These are phyloP conservation scores for Aspergillus asperescens DNA, from an alignment of 495 filamentous ascomycete genomes.

Conservation along the genomic window DNA sequence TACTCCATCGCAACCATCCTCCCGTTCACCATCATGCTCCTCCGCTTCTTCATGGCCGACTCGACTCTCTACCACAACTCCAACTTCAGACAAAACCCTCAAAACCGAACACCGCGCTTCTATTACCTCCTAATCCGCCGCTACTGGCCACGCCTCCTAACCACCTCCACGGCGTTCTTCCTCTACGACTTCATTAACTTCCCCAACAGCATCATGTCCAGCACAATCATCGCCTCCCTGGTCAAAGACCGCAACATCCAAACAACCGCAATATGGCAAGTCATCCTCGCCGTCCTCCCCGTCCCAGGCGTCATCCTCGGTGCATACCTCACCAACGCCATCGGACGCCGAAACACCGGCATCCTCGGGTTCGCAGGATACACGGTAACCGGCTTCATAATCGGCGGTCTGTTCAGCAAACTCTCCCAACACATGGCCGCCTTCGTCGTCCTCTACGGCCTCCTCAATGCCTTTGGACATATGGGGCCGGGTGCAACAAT, in stretches of 20 bases:
- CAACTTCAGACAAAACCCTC: constrained; percentile 21
- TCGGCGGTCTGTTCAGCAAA: constrained; percentile 26
- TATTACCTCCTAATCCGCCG: constrained; percentile 26
- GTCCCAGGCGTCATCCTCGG: constrained; percentile 34
- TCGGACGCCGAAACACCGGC: constrained; percentile 32
- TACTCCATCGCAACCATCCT: constrained; percentile 33
- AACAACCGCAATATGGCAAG: constrained; percentile 34
- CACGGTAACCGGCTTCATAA: constrained; percentile 32
- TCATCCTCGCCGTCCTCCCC: constrained; percentile 32
- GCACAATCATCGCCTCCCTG: constrained; percentile 35
- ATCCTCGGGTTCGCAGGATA: constrained; percentile 32
- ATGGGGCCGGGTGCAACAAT: constrained; percentile 36
- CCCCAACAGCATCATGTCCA: constrained; percentile 36
- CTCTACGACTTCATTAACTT: constrained; percentile 38
- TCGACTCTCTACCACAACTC: constrained; percentile 30
- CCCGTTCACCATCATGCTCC: constrained; percentile 25
- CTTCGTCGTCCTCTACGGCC: constrained; percentile 36
- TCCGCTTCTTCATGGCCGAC: constrained; percentile 33
- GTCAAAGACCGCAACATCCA: constrained; percentile 29
- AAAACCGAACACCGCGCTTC: constrained; percentile 18
- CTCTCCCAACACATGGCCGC: constrained; percentile 30
- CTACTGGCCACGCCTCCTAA: constrained; percentile 28
- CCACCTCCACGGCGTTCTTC: constrained; percentile 32
- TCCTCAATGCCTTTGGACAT: constrained; percentile 34
- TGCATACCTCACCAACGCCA: constrained; percentile 30